Percentiles rank a stretch among this genome's conserved stretches.
These are phyloP conservation scores for Lachnellula subtilissima DNA, from an alignment of 2,329 filamentous ascomycete genomes.

Conservation along the genomic window DNA sequence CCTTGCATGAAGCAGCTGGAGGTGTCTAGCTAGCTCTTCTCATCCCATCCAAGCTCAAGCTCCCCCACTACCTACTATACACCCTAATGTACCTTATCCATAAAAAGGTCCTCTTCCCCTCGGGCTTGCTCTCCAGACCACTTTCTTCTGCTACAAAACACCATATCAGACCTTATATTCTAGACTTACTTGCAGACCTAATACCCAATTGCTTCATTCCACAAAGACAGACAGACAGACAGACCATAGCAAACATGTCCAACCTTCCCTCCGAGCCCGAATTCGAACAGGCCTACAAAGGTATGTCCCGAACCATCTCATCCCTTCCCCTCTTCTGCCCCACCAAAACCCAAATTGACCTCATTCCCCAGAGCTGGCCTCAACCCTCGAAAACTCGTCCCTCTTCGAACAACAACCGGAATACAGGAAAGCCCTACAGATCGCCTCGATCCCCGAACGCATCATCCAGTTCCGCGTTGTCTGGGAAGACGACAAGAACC, in stretches of 20 bases:
- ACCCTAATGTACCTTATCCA: neutral
- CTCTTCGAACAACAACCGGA: constrained; percentile 94
- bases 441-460: constrained; percentile 88
- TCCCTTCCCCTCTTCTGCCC: neutral
- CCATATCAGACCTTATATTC: neutral
- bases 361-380: constrained; percentile 69
- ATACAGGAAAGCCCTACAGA: constrained; percentile 83
- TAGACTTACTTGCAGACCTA: neutral
- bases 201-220: neutral
- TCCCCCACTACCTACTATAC: constrained; percentile 1
- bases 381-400: constrained; percentile 87
- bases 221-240: neutral
- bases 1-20: neutral
- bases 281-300: constrained; percentile 98
- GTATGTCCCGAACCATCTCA: constrained; percentile 44
- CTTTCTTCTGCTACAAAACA: neutral
- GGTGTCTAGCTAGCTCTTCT: neutral
- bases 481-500: constrained; percentile 91
- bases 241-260: constrained; percentile 53
- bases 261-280: constrained; percentile 86
- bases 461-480: constrained; percentile 95
- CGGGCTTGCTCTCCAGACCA: neutral
- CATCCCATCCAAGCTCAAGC: neutral
- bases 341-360: neutral
- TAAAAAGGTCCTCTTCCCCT: constrained; percentile 3